A percentile compares a stretch with the other conserved stretches of the same genome.
Evolutionary conservation across 371 early-diverging fungal species (phyloP).

Genomic region (Apophysomyces variabilis): DNA sequence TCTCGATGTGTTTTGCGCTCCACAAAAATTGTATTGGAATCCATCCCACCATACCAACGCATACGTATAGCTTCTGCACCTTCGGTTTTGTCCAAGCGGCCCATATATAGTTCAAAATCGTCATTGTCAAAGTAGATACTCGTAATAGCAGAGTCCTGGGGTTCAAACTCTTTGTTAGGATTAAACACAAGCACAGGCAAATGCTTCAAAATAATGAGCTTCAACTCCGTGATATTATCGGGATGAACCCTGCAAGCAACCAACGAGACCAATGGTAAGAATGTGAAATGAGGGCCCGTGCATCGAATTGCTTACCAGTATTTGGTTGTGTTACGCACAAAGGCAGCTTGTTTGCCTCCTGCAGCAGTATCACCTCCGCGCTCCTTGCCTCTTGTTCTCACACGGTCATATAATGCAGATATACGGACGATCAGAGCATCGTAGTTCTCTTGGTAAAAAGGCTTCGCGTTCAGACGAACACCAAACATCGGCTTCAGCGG

Average conservation of each 20-base stretch:
- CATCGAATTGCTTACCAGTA: constrained; percentile 74
- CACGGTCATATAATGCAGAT: constrained; percentile 89
- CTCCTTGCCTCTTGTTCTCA: constrained; percentile 82
- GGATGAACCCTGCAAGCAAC: constrained; percentile 84
- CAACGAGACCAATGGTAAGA: constrained; percentile 1
- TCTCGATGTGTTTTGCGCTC: constrained; percentile 99
- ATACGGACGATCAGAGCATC: constrained; percentile 90
- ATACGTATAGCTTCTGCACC: constrained; percentile 95
- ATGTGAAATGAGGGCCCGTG: background rate
- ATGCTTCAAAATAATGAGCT: constrained; percentile 91
- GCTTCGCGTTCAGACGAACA: constrained; percentile 83
- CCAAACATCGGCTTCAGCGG: constrained; percentile 88
- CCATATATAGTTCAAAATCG: constrained; percentile 91
- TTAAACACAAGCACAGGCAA: constrained; percentile 97
- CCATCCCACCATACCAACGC: constrained; percentile 97
- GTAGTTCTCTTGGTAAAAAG: constrained; percentile 92
- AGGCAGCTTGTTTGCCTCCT: constrained; percentile 62
- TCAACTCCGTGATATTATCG: constrained; percentile 98
- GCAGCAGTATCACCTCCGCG: constrained; percentile 58
- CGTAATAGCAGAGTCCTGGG: constrained; percentile 91
- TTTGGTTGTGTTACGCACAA: constrained; percentile 93
- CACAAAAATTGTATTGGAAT: constrained; percentile 88
- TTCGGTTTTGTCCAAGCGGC: constrained; percentile 93
- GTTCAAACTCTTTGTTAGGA: constrained; percentile 74
- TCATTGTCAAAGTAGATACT: constrained; percentile 99